phyloP scores from a whole-genome alignment of 2,329 filamentous ascomycete species.

The Beauveria asiatica region DNA sequence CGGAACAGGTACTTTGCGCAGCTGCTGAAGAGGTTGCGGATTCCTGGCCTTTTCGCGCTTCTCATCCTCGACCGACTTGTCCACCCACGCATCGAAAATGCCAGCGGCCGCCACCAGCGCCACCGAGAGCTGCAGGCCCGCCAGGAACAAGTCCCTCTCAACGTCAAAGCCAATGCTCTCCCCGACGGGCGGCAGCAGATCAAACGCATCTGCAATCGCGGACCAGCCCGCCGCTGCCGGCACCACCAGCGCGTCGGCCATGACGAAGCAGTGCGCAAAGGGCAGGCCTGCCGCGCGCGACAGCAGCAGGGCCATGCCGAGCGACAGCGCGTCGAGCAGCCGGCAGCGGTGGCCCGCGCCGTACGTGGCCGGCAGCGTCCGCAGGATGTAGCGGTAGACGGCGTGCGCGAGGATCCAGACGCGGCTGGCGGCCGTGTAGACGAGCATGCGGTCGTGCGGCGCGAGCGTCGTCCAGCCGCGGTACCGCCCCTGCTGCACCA shows the following conservation, averaged over 20 bases:
- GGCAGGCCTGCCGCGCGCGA: slow-evolving; percentile 1
- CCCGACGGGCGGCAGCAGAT: background rate
- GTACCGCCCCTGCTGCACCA: slow-evolving; percentile 6
- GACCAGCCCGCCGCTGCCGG: slow-evolving; percentile 10
- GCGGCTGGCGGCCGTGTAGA: slow-evolving; percentile 9
- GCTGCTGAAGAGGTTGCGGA: background rate
- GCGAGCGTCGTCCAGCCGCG: slow-evolving; percentile 1
- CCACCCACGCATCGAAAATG: slow-evolving; percentile 1
- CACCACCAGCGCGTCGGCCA: slow-evolving; percentile 10
- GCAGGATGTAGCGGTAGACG: slow-evolving; percentile 9
- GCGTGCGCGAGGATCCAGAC: slow-evolving; percentile 11
- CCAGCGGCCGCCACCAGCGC: slow-evolving; percentile 1
- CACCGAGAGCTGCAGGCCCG: slow-evolving; percentile 3
- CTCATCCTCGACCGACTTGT: background rate
- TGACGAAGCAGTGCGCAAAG: slow-evolving; percentile 12
- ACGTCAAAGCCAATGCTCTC: background rate
- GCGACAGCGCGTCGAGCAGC: slow-evolving; percentile 8
- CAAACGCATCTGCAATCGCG: slow-evolving; percentile 3
- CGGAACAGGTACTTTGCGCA: background rate
- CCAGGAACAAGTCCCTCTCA: background rate
- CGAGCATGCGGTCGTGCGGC: slow-evolving; percentile 8
- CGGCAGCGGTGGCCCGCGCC: slow-evolving; percentile 4
- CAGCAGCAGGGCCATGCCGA: slow-evolving; percentile 3
- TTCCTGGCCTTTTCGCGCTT: background rate
- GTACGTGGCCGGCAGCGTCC: slow-evolving; percentile 8